A percentile compares a stretch with the other conserved stretches of the same genome.
phyloP scores from a whole-genome alignment of 2,329 filamentous ascomycete species.

The Penicillium crustosum region DNA sequence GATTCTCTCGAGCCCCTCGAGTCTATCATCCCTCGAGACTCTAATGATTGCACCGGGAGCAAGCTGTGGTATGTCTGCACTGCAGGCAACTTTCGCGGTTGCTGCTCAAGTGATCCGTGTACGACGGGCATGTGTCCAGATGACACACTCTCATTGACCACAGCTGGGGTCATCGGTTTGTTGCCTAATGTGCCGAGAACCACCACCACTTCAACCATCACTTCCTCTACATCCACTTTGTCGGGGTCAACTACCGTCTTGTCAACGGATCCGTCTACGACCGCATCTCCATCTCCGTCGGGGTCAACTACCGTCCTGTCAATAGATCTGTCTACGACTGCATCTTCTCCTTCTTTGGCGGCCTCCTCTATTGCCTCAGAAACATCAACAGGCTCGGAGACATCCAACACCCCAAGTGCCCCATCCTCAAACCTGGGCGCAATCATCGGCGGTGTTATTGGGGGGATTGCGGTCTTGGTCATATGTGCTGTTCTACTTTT shows the following conservation, averaged over 20 bases:
- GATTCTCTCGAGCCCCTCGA: constrained; percentile 2
- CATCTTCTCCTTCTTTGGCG: neutral
- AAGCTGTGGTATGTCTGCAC: constrained; percentile 32
- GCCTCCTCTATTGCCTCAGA: neutral
- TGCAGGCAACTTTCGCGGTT: constrained; percentile 29
- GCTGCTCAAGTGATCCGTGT: constrained; percentile 37
- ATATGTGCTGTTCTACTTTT: constrained; percentile 16
- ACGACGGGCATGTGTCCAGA: constrained; percentile 31
- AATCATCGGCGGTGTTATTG: constrained; percentile 28
- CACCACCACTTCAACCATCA: constrained; percentile 5
- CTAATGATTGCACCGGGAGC: constrained; percentile 17
- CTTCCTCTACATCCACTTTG: constrained; percentile 4
- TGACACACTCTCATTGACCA: neutral
- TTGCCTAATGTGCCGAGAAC: constrained; percentile 1
- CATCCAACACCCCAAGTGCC: neutral
- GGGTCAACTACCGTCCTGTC: neutral
- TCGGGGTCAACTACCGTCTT: neutral
- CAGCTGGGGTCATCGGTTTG: neutral
- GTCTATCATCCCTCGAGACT: constrained; percentile 11
- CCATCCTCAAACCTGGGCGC: constrained; percentile 10
- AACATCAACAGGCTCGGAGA: neutral
- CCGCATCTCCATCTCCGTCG: neutral
- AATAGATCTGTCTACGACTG: neutral
- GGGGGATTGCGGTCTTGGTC: constrained; percentile 14
- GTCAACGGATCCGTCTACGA: neutral